phyloP scores from a whole-genome alignment of 2,329 filamentous ascomycete genomes.

The Pseudocercospora fuligena region DNA sequence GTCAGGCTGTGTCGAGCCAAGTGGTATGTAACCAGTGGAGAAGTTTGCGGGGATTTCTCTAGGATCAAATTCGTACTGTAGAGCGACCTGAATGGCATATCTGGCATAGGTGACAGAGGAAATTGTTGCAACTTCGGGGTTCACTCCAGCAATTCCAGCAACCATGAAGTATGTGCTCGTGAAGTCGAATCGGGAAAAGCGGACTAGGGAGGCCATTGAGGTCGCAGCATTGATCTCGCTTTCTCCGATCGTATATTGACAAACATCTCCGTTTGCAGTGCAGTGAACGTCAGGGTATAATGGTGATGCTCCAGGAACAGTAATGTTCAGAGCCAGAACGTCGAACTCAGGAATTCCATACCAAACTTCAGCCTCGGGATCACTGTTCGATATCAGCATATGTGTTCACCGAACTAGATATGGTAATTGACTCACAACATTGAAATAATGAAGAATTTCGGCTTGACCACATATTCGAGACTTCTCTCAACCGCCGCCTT shows the following conservation, averaged over 20 bases:
- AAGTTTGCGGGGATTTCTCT: slow-evolving; percentile 70
- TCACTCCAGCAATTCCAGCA: slow-evolving; percentile 75
- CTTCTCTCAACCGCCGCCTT: slow-evolving; percentile 16
- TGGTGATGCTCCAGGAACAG: slow-evolving; percentile 40
- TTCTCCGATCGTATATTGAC: slow-evolving; percentile 69
- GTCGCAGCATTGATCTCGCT: slow-evolving; percentile 72
- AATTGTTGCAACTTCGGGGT: slow-evolving; percentile 66
- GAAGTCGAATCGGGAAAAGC: slow-evolving; percentile 67
- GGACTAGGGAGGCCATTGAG: slow-evolving; percentile 66
- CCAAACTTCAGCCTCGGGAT: slow-evolving; percentile 55
- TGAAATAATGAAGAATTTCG: slow-evolving; percentile 67
- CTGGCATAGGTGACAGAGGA: slow-evolving; percentile 69
- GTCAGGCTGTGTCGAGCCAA: slow-evolving; percentile 60
- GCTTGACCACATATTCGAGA: slow-evolving; percentile 47
- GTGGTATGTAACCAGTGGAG: slow-evolving; percentile 70
- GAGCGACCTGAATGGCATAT: slow-evolving; percentile 73
- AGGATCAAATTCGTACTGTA: slow-evolving; percentile 76
- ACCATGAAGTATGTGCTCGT: slow-evolving; percentile 71
- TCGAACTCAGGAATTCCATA: slow-evolving; percentile 41
- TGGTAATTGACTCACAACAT: slow-evolving; percentile 52
- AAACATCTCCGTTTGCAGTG: slow-evolving; percentile 63
- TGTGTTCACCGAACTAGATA: too few species aligned
- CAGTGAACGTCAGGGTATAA: slow-evolving; percentile 60
- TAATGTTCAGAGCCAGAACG: slow-evolving; percentile 42
- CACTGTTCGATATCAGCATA: slow-evolving; percentile 7